Evolutionary conservation across 306 rosid genomes (phyloP).

Genomic region (Ziziphus jujuba): DNA sequence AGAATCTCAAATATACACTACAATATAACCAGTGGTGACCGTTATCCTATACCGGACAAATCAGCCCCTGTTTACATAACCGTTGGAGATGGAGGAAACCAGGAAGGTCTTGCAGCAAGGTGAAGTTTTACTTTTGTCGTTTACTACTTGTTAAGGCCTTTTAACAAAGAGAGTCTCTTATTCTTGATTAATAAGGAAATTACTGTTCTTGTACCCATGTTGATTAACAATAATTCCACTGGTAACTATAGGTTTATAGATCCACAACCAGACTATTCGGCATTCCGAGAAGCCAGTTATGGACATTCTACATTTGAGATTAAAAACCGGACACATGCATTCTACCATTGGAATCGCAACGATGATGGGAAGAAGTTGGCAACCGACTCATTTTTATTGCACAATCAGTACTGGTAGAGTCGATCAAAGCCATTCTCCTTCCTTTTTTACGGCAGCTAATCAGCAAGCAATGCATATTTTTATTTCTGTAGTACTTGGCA

Average conservation of each 20-base stretch:
- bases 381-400: slow-evolving; percentile 63
- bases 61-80: slow-evolving; percentile 92
- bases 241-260: slow-evolving; percentile 59
- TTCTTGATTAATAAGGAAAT: background rate
- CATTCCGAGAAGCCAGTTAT: slow-evolving; percentile 92
- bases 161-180: background rate
- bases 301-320: slow-evolving; percentile 93
- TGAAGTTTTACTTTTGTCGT: slow-evolving; percentile 13
- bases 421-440: background rate
- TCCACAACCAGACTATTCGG: slow-evolving; percentile 95
- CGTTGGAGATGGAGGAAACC: slow-evolving; percentile 98
- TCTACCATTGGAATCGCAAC: slow-evolving; percentile 98
- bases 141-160: background rate
- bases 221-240: slow-evolving; percentile 9
- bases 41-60: slow-evolving; percentile 67
- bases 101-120: slow-evolving; percentile 96
- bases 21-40: slow-evolving; percentile 66
- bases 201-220: background rate
- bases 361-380: slow-evolving; percentile 83
- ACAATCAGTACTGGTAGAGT: slow-evolving; percentile 90
- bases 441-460: background rate
- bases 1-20: slow-evolving; percentile 68
- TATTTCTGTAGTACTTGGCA: too few relatives aligned
- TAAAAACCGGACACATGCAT: slow-evolving; percentile 78
- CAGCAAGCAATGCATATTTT: too few relatives aligned